Evolutionary conservation across 2,329 filamentous ascomycete genomes (phyloP).

Genomic region (Aspergillus quadrilineatus): DNA sequence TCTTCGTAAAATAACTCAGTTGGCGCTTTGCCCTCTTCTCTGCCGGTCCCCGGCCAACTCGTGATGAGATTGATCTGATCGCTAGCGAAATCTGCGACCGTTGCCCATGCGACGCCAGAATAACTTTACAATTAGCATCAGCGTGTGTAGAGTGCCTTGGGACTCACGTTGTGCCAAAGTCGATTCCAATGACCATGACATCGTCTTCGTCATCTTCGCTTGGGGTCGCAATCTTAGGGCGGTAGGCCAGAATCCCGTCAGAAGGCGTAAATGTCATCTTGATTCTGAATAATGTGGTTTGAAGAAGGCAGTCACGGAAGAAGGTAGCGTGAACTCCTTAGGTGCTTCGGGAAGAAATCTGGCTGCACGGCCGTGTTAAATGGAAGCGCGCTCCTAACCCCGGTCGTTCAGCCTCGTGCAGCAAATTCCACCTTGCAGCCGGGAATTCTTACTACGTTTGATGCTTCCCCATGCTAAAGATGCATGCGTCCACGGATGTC

Average conservation of each 20-base stretch:
- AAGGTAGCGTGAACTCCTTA: too few species aligned
- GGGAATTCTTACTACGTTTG: neutral
- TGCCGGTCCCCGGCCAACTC: neutral
- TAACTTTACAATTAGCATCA: neutral
- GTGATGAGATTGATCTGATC: constrained; percentile 11
- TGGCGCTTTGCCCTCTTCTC: constrained; percentile 9
- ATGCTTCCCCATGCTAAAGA: neutral
- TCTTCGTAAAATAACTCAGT: constrained; percentile 11
- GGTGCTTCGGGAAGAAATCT: neutral
- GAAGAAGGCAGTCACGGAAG: too few species aligned
- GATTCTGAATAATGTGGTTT: neutral
- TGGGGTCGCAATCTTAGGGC: neutral
- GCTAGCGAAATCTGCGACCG: neutral
- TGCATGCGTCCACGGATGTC: neutral
- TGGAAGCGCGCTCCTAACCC: neutral
- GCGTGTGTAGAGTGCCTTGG: neutral
- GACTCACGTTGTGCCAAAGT: constrained; percentile 10
- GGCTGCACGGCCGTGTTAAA: neutral
- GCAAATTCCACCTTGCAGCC: neutral
- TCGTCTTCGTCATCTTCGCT: neutral
- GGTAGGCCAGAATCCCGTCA: neutral
- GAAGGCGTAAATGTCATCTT: neutral
- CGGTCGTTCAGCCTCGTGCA: neutral
- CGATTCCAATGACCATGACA: constrained; percentile 5
- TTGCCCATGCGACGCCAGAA: constrained; percentile 7